Conservation (phyloP, 179 eudicot genomes). For the Actinidia arguta region DNA sequence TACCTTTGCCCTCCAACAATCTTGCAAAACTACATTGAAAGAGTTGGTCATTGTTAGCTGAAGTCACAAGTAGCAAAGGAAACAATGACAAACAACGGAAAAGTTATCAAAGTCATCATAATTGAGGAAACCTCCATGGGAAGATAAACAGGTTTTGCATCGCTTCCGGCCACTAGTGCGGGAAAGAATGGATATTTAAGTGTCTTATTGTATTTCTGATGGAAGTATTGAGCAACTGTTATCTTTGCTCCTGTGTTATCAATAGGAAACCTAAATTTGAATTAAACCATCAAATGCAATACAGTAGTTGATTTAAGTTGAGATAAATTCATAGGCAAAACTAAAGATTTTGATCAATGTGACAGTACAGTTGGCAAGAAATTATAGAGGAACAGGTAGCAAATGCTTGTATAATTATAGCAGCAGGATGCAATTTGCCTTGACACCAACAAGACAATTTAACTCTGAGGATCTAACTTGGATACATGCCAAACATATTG, state of each 20-base stretch:
- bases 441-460: no score
- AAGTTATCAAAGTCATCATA: neutral
- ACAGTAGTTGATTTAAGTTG: no score
- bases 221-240: constrained; percentile 69
- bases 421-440: neutral
- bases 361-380: no score
- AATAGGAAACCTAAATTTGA: constrained; percentile 42
- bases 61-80: neutral
- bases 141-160: constrained; percentile 53
- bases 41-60: neutral
- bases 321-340: no score
- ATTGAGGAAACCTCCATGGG: constrained; percentile 33
- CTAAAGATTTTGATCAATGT: no score
- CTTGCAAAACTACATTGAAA: constrained; percentile 47
- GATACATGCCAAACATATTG: no score
- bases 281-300: neutral
- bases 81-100: neutral
- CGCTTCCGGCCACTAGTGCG: constrained; percentile 66
- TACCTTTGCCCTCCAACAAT: constrained; percentile 70
- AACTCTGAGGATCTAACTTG: no score
- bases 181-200: constrained; percentile 46
- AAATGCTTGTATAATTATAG: neutral
- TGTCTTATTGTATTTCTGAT: constrained; percentile 41
- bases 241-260: constrained; percentile 28
- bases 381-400: no score